phyloP scores from a whole-genome alignment of 768 basidiomycete genomes.

The Tephrocybe sp. region DNA sequence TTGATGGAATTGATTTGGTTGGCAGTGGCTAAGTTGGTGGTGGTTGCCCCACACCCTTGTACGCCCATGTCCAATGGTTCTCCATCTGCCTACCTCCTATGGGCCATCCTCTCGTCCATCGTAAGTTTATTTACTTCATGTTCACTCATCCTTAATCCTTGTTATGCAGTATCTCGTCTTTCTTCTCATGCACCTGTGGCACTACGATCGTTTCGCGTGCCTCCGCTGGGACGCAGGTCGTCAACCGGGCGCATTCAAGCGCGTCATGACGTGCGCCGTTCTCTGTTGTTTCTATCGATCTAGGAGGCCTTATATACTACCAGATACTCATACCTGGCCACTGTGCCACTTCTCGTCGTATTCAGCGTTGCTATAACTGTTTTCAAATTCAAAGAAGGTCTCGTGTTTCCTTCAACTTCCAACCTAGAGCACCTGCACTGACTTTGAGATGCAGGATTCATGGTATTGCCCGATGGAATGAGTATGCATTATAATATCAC shows the following conservation, averaged over 20 bases:
- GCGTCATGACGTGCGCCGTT: slow-evolving; percentile 78
- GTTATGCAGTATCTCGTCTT: slow-evolving; percentile 60
- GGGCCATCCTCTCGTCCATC: slow-evolving; percentile 66
- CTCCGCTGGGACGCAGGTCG: slow-evolving; percentile 71
- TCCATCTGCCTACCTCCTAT: slow-evolving; percentile 70
- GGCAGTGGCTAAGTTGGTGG: neutral
- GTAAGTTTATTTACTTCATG: slow-evolving; percentile 50
- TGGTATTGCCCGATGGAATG: slow-evolving; percentile 29
- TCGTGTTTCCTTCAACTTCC: slow-evolving; percentile 13
- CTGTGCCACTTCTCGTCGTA: slow-evolving; percentile 61
- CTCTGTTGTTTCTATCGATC: slow-evolving; percentile 1
- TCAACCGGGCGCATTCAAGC: slow-evolving; percentile 82
- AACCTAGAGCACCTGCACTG: neutral
- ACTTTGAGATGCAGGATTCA: slow-evolving; percentile 33
- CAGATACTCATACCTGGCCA: slow-evolving; percentile 78
- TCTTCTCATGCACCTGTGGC: slow-evolving; percentile 74
- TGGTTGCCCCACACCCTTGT: slow-evolving; percentile 3
- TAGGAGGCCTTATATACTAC: slow-evolving; percentile 10
- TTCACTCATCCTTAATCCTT: slow-evolving; percentile 31
- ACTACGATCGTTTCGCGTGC: slow-evolving; percentile 75
- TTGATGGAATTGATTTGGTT: neutral
- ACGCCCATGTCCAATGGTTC: slow-evolving; percentile 66
- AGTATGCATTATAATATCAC: slow-evolving; percentile 23
- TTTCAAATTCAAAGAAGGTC: slow-evolving; percentile 75
- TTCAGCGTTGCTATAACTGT: slow-evolving; percentile 61